These are phyloP conservation scores for Calycina marina DNA, from an alignment of 2,329 filamentous ascomycete species.

Conservation along the genomic window DNA sequence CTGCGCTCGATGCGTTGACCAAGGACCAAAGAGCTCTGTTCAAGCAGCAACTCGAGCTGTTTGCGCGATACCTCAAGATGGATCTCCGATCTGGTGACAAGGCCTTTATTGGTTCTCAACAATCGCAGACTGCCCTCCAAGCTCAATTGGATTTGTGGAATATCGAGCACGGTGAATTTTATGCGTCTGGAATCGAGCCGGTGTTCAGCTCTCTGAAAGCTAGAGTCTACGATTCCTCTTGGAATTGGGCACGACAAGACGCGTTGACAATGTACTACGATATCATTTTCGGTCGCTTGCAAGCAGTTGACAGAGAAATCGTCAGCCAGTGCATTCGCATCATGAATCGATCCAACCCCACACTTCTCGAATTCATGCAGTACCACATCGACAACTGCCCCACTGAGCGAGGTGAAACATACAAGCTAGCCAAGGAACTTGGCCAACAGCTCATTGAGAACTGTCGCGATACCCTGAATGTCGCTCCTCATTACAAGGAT, in stretches of 20 bases:
- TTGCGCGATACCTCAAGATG: conserved; percentile 92
- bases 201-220: conserved; percentile 90
- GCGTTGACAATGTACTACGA: conserved; percentile 98
- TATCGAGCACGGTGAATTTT: conserved; percentile 90
- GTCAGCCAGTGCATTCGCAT: conserved; percentile 97
- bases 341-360: conserved; percentile 97
- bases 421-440: conserved; percentile 91
- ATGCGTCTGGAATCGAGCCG: conserved; percentile 86
- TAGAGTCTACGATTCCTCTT: conserved; percentile 91
- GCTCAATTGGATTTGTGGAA: conserved; percentile 91
- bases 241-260: conserved; percentile 98
- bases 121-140: conserved; percentile 78
- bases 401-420: conserved; percentile 90
- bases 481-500: conserved; percentile 87
- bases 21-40: conserved; percentile 93
- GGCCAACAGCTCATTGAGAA: conserved; percentile 91
- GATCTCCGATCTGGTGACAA: conserved; percentile 95
- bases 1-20: conserved; percentile 88
- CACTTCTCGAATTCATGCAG: conserved; percentile 96
- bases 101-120: conserved; percentile 69
- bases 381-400: conserved; percentile 99
- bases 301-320: conserved; percentile 91
- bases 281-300: conserved; percentile 89
- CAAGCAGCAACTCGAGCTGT: conserved; percentile 94
- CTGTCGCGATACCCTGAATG: conserved; percentile 79